Evolutionary conservation across 805 yeast genomes (phyloP).

Genomic region (Teunomyces kruisii): DNA sequence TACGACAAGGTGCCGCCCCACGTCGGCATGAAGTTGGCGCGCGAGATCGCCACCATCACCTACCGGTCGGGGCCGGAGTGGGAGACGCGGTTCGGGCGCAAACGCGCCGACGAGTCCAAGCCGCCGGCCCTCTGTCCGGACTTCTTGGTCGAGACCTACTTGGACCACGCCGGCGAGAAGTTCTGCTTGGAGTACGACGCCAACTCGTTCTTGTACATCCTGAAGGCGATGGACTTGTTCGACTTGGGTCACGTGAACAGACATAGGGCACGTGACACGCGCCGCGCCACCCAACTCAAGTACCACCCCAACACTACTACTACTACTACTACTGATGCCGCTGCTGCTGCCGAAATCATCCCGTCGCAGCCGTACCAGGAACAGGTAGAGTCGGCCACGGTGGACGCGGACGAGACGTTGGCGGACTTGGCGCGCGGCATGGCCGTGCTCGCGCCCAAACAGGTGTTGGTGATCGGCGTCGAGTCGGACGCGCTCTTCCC

Average conservation of each 20-base stretch:
- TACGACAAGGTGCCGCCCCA: slow-evolving; percentile 85
- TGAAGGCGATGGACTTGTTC: slow-evolving; percentile 93
- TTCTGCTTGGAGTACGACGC: slow-evolving; percentile 90
- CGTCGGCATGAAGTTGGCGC: slow-evolving; percentile 89
- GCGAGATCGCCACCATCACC: slow-evolving; percentile 92
- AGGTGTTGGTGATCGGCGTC: slow-evolving; percentile 83
- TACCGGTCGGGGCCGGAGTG: slow-evolving; percentile 96
- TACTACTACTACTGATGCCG: background rate
- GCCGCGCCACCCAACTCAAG: slow-evolving; percentile 35
- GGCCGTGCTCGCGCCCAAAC: slow-evolving; percentile 57
- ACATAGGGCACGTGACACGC: slow-evolving; percentile 39
- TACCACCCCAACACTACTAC: slow-evolving; percentile 7
- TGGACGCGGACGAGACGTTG: slow-evolving; percentile 54
- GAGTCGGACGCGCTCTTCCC: slow-evolving; percentile 91
- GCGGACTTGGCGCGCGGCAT: slow-evolving; percentile 69
- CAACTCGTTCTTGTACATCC: slow-evolving; percentile 80
- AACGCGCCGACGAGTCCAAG: slow-evolving; percentile 73
- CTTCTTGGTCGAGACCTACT: slow-evolving; percentile 85
- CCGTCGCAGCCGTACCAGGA: slow-evolving; percentile 56
- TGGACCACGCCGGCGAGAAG: slow-evolving; percentile 94
- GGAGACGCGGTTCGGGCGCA: slow-evolving; percentile 90
- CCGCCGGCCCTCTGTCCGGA: slow-evolving; percentile 93
- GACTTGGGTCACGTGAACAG: slow-evolving; percentile 63
- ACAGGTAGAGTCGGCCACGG: slow-evolving; percentile 45
- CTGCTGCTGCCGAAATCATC: slow-evolving; percentile 21